phyloP scores from a whole-genome alignment of 371 early-diverging fungal species.

The Synchytrium microbalum region DNA sequence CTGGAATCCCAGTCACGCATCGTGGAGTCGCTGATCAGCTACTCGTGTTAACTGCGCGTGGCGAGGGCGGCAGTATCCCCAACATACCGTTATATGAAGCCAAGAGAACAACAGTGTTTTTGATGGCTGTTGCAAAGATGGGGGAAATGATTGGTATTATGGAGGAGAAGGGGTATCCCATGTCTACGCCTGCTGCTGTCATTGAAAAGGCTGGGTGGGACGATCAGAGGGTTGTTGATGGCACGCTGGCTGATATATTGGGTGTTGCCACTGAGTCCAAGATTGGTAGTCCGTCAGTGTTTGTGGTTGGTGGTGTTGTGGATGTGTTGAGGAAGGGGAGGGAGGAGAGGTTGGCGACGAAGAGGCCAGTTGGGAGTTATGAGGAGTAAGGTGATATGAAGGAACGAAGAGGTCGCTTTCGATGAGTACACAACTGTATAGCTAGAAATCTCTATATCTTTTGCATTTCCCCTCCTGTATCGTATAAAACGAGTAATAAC shows the following conservation, averaged over 20 bases:
- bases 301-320: constrained; percentile 49
- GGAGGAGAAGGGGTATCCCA: constrained; percentile 45
- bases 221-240: constrained; percentile 39
- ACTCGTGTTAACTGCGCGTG: constrained; percentile 68
- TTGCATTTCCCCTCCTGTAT: too few species aligned
- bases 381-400: too few species aligned
- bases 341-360: background rate
- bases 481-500: too few species aligned
- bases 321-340: constrained; percentile 11
- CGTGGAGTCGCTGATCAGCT: constrained; percentile 79
- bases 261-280: constrained; percentile 26
- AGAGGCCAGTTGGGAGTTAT: too few species aligned
- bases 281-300: constrained; percentile 56
- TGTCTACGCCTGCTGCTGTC: constrained; percentile 45
- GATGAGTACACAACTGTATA: too few species aligned
- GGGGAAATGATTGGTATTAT: constrained; percentile 49
- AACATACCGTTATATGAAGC: constrained; percentile 52
- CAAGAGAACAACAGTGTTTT: constrained; percentile 61
- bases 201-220: constrained; percentile 60
- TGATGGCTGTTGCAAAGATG: constrained; percentile 76
- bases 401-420: too few species aligned
- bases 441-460: too few species aligned
- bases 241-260: constrained; percentile 44
- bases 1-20: constrained; percentile 69
- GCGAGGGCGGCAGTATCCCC: constrained; percentile 59